phyloP scores from a whole-genome alignment of 2,329 filamentous ascomycete species.

The Pestalotiopsis sp. region DNA sequence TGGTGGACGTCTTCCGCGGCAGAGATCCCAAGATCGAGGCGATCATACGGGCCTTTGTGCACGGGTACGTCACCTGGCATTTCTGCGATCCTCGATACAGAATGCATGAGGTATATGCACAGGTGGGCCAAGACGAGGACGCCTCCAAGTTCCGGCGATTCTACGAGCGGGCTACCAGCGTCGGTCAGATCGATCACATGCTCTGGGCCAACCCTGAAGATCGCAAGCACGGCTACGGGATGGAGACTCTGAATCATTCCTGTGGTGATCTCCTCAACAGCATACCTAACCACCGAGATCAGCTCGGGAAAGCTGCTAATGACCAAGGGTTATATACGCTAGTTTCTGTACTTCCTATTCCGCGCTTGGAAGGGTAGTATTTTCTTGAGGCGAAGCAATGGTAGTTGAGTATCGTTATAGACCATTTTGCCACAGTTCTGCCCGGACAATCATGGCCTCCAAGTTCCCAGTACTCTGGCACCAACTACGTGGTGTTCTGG shows the following conservation, averaged over 20 bases:
- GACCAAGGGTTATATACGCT: no score
- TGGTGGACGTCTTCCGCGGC: slow-evolving; percentile 19
- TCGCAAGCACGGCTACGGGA: background rate
- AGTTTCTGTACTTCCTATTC: no score
- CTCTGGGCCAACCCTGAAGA: background rate
- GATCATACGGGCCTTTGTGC: slow-evolving; percentile 15
- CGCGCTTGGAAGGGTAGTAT: no score
- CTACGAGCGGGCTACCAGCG: slow-evolving; percentile 2
- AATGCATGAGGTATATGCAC: slow-evolving; percentile 17
- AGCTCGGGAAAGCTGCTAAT: no score
- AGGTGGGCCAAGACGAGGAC: background rate
- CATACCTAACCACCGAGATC: background rate
- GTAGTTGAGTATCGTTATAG: no score
- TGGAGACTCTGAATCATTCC: background rate
- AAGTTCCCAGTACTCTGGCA: no score
- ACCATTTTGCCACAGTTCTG: no score
- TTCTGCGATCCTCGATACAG: slow-evolving; percentile 20
- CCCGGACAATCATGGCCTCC: no score
- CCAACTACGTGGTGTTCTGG: no score
- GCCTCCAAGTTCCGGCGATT: slow-evolving; percentile 8
- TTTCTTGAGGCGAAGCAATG: no score
- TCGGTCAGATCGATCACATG: background rate
- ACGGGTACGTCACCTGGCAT: slow-evolving; percentile 24
- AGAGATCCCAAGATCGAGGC: slow-evolving; percentile 16
- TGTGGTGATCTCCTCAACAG: background rate